These are phyloP conservation scores for Botryotinia calthae DNA, from an alignment of 2,329 filamentous ascomycete genomes.

Conservation along the genomic window DNA sequence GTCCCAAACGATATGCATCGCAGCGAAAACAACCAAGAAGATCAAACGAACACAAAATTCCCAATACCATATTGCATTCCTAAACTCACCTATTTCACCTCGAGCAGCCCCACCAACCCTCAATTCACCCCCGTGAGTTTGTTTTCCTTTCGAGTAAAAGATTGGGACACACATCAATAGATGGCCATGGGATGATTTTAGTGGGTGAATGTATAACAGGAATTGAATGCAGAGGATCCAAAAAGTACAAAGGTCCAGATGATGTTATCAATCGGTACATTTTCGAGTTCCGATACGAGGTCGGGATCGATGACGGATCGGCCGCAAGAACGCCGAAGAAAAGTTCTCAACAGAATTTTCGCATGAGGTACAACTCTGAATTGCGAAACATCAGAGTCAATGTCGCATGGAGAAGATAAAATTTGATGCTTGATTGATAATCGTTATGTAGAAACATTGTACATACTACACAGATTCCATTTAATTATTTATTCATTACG, in stretches of 20 bases:
- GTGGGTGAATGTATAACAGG: background rate
- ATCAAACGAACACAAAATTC: no score
- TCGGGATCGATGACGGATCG: background rate
- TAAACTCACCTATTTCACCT: no score
- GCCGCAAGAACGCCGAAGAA: background rate
- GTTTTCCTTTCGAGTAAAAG: background rate
- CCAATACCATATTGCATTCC: no score
- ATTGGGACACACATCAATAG: background rate
- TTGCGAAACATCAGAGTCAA: no score
- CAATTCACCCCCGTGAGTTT: no score
- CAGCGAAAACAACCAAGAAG: no score
- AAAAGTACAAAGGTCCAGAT: background rate
- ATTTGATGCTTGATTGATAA: background rate
- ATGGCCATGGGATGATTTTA: background rate
- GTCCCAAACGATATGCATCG: background rate
- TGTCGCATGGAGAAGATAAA: accelerated
- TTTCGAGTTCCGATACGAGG: background rate
- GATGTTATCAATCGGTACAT: background rate
- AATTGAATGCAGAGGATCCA: background rate
- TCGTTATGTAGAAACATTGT: accelerated
- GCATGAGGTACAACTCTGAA: no score
- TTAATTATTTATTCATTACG: no score
- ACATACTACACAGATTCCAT: no score
- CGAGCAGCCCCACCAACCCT: no score
- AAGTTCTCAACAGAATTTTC: background rate